These are phyloP conservation scores for Ustilago hordei DNA, from an alignment of 1,284 basidiomycete species.

Conservation along the genomic window DNA sequence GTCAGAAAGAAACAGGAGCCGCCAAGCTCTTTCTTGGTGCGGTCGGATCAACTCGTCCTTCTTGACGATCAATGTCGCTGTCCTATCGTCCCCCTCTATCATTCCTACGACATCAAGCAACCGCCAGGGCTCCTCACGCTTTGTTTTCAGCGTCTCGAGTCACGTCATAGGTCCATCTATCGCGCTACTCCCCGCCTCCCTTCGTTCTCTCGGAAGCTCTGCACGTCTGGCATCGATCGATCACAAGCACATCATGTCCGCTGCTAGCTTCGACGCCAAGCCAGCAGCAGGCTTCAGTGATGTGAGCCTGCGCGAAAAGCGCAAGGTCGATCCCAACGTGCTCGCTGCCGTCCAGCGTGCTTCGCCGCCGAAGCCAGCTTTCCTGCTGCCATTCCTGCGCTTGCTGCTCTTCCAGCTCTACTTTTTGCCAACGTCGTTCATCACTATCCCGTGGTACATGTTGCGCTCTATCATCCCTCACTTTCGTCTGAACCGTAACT, in stretches of 20 bases:
- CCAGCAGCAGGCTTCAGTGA: constrained; percentile 19
- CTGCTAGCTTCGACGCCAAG: constrained; percentile 17
- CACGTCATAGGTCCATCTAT: not conserved
- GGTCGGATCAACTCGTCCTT: not conserved
- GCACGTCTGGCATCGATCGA: not conserved
- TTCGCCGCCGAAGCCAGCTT: constrained; percentile 32
- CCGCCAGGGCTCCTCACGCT: not conserved
- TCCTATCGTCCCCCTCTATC: not conserved
- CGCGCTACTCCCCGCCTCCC: no score
- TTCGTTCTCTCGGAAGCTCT: not conserved
- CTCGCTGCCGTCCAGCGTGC: constrained; percentile 40
- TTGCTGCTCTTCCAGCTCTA: constrained; percentile 59
- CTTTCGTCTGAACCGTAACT: constrained; percentile 49
- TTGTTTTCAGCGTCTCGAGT: not conserved
- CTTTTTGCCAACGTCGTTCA: constrained; percentile 55
- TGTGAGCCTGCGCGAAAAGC: constrained; percentile 24
- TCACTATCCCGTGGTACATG: constrained; percentile 54
- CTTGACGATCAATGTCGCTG: not conserved
- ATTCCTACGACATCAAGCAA: not conserved
- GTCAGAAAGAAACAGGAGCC: not conserved
- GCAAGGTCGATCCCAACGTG: constrained; percentile 47
- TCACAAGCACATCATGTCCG: constrained; percentile 19
- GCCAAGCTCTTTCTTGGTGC: not conserved
- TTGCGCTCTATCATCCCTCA: constrained; percentile 51
- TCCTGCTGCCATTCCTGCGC: constrained; percentile 43